A percentile compares a stretch with the other conserved stretches of the same genome.
These are phyloP conservation scores for Neopestalotiopsis sp. DNA, from an alignment of 2,329 filamentous ascomycete genomes.

Conservation along the genomic window DNA sequence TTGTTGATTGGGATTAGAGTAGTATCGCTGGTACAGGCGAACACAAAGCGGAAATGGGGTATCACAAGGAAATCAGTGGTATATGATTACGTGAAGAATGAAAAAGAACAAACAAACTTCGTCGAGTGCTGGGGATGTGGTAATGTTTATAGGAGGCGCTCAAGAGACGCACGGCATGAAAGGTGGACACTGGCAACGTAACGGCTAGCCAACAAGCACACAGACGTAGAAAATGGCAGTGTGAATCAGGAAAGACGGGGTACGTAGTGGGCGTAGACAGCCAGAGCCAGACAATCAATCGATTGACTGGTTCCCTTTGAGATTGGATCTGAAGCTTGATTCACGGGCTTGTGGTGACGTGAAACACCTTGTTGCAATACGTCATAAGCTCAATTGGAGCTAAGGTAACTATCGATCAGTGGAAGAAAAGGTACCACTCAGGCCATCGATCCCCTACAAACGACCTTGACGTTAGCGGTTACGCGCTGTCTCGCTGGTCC, in stretches of 20 bases:
- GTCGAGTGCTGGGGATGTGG: constrained; percentile 2
- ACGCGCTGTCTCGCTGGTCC: background rate
- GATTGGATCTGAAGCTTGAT: constrained; percentile 18
- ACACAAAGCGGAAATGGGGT: constrained; percentile 12
- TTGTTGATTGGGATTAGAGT: background rate
- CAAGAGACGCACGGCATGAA: constrained; percentile 13
- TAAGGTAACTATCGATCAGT: background rate
- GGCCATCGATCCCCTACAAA: background rate
- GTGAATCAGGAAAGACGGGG: background rate
- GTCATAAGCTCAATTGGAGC: constrained; percentile 18
- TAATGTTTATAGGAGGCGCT: constrained; percentile 15
- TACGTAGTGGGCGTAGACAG: background rate
- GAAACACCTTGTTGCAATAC: constrained; percentile 20
- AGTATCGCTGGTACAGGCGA: constrained; percentile 5
- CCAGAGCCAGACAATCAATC: background rate
- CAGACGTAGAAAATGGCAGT: constrained; percentile 1
- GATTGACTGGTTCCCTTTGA: constrained; percentile 5
- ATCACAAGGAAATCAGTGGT: constrained; percentile 20
- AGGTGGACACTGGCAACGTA: background rate
- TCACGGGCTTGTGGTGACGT: constrained; percentile 21
- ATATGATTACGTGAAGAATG: constrained; percentile 15
- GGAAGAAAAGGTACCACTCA: background rate
- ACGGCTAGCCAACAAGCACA: background rate
- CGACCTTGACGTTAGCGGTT: background rate
- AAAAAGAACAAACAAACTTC: background rate